A percentile compares a stretch with the other conserved stretches of the same genome.
Evolutionary conservation across 129 eudicot genomes (phyloP).

Genomic region (Lactuca sativa): DNA sequence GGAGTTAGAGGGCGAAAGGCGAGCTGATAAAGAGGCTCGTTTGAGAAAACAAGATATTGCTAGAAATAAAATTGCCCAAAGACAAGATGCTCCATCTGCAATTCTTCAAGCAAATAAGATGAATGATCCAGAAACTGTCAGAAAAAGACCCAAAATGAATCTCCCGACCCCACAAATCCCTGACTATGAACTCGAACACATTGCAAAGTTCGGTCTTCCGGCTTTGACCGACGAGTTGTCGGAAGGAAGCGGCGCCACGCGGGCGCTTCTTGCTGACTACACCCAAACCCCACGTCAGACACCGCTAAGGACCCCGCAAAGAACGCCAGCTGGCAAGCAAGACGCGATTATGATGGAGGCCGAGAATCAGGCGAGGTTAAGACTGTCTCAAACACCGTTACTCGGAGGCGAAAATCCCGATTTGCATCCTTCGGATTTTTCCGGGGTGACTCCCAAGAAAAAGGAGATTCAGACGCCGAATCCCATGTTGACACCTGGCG

Average conservation of each 20-base stretch:
- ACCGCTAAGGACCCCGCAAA: constrained; percentile 86
- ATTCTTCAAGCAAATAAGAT: constrained; percentile 90
- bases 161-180: constrained; percentile 99
- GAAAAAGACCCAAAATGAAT: constrained; percentile 86
- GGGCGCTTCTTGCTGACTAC: constrained; percentile 82
- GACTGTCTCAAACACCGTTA: constrained; percentile 92
- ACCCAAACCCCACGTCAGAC: constrained; percentile 94
- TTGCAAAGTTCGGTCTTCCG: constrained; percentile 90
- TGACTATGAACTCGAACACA: constrained; percentile 88
- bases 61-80: constrained; percentile 83
- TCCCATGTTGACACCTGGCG: constrained; percentile 78
- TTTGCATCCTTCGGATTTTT: constrained; percentile 93
- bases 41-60: constrained; percentile 90
- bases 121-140: constrained; percentile 90
- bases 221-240: constrained; percentile 75
- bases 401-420: constrained; percentile 96
- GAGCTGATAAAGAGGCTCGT: constrained; percentile 85
- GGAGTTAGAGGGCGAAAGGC: constrained; percentile 92
- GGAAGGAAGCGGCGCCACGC: constrained; percentile 93
- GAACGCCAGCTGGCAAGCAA: constrained; percentile 91
- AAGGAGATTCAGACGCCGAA: constrained; percentile 90
- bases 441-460: constrained; percentile 95
- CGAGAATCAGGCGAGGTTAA: constrained; percentile 84
- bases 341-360: constrained; percentile 99
- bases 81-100: constrained; percentile 96